These are phyloP conservation scores for Curvularia eragrostidis DNA, from an alignment of 2,329 filamentous ascomycete genomes.

Conservation along the genomic window DNA sequence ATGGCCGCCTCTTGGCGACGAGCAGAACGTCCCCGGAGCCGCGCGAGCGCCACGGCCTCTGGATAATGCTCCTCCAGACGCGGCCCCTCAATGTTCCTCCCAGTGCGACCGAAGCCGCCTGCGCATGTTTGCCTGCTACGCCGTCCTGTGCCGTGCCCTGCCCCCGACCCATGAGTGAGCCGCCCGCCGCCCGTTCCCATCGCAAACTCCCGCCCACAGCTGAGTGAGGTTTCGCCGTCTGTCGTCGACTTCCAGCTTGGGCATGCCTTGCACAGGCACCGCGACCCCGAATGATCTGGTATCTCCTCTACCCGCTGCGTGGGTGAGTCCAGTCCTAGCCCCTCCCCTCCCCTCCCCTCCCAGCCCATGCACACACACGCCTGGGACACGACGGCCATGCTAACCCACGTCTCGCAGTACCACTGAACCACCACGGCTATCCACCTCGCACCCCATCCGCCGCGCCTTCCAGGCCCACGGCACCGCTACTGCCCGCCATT, in stretches of 20 bases:
- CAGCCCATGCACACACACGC: conserved; percentile 8
- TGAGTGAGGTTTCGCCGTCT: conserved; percentile 19
- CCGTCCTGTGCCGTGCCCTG: conserved; percentile 8
- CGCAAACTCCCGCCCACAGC: conserved; percentile 34
- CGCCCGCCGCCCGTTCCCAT: conserved; percentile 29
- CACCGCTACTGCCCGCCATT: conserved; percentile 73
- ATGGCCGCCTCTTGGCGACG: conserved; percentile 23
- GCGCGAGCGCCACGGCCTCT: conserved; percentile 34
- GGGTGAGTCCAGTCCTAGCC: conserved; percentile 61
- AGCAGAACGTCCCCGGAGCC: conserved; percentile 26
- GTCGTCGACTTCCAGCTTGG: conserved; percentile 16
- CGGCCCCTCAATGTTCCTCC: conserved; percentile 24
- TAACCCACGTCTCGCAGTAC: conserved; percentile 61
- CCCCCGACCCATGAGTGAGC: conserved; percentile 37
- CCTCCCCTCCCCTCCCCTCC: neutral
- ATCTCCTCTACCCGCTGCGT: conserved; percentile 76
- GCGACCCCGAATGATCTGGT: conserved; percentile 70
- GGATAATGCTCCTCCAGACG: conserved; percentile 30
- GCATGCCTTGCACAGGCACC: conserved; percentile 35
- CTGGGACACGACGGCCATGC: conserved; percentile 8
- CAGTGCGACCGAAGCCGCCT: conserved; percentile 24
- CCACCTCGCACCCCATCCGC: conserved; percentile 70
- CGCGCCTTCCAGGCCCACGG: conserved; percentile 72
- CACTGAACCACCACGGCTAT: conserved; percentile 72
- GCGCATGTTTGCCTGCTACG: neutral